Conservation (phyloP, 345 rosid genomes). For the Populus simonii region DNA sequence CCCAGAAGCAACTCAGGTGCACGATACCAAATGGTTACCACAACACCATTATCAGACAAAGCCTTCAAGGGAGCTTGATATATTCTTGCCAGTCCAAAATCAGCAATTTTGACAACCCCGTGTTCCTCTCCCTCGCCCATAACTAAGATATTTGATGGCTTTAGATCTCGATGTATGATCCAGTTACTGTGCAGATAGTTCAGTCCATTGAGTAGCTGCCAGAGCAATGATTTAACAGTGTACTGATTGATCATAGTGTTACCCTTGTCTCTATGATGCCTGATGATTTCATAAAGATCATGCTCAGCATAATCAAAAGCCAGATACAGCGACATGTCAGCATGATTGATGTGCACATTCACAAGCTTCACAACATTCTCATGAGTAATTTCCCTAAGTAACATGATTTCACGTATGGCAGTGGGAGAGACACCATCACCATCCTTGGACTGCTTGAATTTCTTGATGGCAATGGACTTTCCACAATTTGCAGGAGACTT, state of each 20-base stretch:
- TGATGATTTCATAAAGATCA: slow-evolving; percentile 91
- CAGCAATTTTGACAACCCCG: slow-evolving; percentile 94
- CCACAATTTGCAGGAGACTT: slow-evolving; percentile 75
- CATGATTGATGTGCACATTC: slow-evolving; percentile 91
- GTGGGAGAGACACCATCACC: slow-evolving; percentile 99
- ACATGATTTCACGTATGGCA: slow-evolving; percentile 98
- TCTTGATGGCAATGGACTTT: slow-evolving; percentile 90
- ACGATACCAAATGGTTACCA: slow-evolving; percentile 99
- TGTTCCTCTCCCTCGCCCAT: slow-evolving; percentile 98
- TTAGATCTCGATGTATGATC: slow-evolving; percentile 97
- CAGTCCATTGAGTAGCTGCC: slow-evolving; percentile 98
- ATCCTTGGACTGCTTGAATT: slow-evolving; percentile 97
- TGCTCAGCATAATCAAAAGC: slow-evolving; percentile 96
- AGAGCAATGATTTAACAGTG: slow-evolving; percentile 88
- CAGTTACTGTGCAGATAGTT: slow-evolving; percentile 97
- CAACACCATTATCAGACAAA: slow-evolving; percentile 84
- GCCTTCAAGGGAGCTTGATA: slow-evolving; percentile 93
- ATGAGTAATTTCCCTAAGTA: slow-evolving; percentile 87
- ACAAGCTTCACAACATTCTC: slow-evolving; percentile 98
- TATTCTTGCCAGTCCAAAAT: slow-evolving; percentile 95
- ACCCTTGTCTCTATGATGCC: slow-evolving; percentile 88
- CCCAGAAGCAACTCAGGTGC: slow-evolving; percentile 98
- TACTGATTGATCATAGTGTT: slow-evolving; percentile 60
- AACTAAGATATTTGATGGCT: slow-evolving; percentile 97
- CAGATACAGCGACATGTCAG: slow-evolving; percentile 92